Percentiles rank a stretch among this genome's conserved stretches.
These are phyloP conservation scores for Backusella parvicylindrica DNA, from an alignment of 192 early-diverging fungal species.

Conservation along the genomic window DNA sequence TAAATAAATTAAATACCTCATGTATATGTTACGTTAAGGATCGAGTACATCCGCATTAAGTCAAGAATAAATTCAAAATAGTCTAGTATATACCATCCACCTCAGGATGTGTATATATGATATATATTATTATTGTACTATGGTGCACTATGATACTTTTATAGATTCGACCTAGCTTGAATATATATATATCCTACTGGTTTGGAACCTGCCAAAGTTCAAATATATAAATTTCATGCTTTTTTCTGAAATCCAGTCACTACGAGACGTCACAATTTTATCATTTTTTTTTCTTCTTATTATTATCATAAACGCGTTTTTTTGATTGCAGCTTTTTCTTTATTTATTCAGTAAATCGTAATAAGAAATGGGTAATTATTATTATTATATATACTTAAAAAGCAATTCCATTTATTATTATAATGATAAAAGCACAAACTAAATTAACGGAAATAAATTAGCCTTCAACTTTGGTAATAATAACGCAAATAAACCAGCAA, in stretches of 20 bases:
- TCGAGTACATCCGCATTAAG: not conserved
- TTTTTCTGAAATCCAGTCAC: not conserved
- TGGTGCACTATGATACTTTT: no score
- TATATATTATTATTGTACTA: no score
- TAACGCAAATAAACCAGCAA: conserved; percentile 17
- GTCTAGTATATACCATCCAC: no score
- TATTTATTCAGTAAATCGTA: not conserved
- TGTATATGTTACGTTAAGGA: not conserved
- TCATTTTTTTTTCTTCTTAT: conserved; percentile 3
- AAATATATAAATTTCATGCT: no score
- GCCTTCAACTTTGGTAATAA: conserved; percentile 14
- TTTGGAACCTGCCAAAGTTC: no score
- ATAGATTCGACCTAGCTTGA: no score
- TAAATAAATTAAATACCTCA: not conserved
- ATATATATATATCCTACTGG: no score
- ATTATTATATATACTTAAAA: not conserved
- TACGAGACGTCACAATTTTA: not conserved
- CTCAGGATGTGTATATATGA: no score
- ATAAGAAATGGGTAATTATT: not conserved
- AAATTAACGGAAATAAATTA: not conserved
- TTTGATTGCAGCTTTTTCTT: not conserved
- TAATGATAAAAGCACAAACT: no score
- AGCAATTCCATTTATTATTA: not conserved
- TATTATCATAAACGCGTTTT: not conserved
- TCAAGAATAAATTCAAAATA: no score